Percentiles rank a stretch among this genome's conserved stretches.
These are phyloP conservation scores for Microbotryum silenes-acaulis DNA, from an alignment of 1,284 basidiomycete species.

Conservation along the genomic window DNA sequence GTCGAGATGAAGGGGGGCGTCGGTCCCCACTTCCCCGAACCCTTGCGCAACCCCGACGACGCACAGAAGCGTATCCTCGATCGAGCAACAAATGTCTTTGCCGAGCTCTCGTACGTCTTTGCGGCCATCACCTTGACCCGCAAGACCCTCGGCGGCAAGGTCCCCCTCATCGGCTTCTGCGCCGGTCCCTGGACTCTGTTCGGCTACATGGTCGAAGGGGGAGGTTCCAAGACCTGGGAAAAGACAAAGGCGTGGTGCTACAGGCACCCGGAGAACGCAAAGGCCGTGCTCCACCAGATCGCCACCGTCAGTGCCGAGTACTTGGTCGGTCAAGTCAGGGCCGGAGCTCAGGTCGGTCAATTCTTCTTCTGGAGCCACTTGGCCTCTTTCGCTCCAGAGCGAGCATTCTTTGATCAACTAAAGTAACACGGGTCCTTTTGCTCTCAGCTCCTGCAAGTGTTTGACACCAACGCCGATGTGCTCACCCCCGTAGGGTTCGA, in stretches of 20 bases:
- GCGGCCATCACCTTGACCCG: conserved; percentile 78
- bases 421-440: neutral
- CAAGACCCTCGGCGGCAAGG: conserved; percentile 66
- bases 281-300: conserved; percentile 63
- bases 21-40: conserved; percentile 75
- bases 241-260: conserved; percentile 89
- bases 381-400: neutral
- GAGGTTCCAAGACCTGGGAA: conserved; percentile 75
- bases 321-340: conserved; percentile 80
- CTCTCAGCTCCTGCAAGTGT: conserved; percentile 77
- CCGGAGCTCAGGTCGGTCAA: conserved; percentile 74
- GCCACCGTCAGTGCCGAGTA: conserved; percentile 78
- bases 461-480: conserved; percentile 91
- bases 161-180: conserved; percentile 89
- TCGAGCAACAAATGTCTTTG: conserved; percentile 56
- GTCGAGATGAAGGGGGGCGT: conserved; percentile 75
- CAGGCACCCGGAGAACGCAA: conserved; percentile 73
- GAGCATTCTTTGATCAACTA: conserved; percentile 1
- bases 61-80: conserved; percentile 50
- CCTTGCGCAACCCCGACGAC: conserved; percentile 68
- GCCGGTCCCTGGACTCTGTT: conserved; percentile 96
- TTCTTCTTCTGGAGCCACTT: neutral
- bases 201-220: conserved; percentile 94
- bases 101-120: conserved; percentile 82
- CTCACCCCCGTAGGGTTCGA: conserved; percentile 76